A percentile compares a stretch with the other conserved stretches of the same genome.
Conservation (phyloP, 495 filamentous ascomycete species). For the Xylaria sp. region DNA sequence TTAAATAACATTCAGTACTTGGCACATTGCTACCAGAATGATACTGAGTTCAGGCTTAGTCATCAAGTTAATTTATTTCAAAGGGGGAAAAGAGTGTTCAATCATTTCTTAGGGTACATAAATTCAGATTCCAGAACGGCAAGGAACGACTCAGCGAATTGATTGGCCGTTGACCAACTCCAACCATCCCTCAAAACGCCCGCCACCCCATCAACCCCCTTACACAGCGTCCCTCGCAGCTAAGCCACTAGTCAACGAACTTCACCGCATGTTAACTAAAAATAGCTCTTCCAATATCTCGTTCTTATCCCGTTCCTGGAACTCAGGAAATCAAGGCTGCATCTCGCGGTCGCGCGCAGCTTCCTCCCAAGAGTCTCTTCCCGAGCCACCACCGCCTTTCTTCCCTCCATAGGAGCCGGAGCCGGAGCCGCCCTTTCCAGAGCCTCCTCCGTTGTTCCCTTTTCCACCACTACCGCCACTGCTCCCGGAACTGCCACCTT, state of each 20-base stretch:
- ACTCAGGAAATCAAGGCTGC: not conserved
- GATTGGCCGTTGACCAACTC: not conserved
- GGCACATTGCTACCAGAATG: not conserved
- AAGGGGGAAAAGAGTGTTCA: not conserved
- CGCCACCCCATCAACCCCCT: not conserved
- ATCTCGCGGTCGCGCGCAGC: constrained; percentile 20
- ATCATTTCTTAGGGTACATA: not conserved
- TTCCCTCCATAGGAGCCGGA: constrained; percentile 17
- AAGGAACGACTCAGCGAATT: constrained; percentile 1
- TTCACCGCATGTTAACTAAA: no score
- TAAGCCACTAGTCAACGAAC: not conserved
- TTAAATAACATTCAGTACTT: not conserved
- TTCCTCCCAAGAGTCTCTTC: constrained; percentile 22
- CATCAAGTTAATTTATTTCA: not conserved
- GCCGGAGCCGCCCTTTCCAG: constrained; percentile 7
- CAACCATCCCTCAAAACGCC: not conserved
- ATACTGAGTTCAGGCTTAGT: not conserved
- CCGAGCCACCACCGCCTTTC: constrained; percentile 12
- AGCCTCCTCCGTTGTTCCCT: constrained; percentile 12
- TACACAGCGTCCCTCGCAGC: not conserved
- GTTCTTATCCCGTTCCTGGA: not conserved
- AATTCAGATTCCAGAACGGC: not conserved
- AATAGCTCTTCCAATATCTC: not conserved
- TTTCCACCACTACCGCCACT: not conserved
- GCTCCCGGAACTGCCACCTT: not conserved